phyloP scores from a whole-genome alignment of 75 land plant genomes.

The Gnetum montanum region DNA sequence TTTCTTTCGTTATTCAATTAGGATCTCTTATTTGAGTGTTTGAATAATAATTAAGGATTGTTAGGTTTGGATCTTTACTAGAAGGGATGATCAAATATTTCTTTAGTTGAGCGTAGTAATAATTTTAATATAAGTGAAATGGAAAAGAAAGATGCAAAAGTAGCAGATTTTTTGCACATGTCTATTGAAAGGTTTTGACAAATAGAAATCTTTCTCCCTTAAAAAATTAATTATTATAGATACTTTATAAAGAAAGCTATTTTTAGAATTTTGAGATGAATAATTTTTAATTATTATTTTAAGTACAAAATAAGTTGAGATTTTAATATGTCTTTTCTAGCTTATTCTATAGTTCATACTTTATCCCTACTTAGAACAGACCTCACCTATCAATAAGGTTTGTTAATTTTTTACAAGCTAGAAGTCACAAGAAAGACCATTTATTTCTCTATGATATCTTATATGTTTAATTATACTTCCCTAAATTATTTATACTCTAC shows the following conservation, averaged over 20 bases:
- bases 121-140: not conserved
- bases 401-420: not conserved
- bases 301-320: not conserved
- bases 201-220: not conserved
- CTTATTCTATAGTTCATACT: not conserved
- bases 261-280: not conserved
- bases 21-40: too few relatives aligned
- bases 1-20: too few relatives aligned
- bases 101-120: not conserved
- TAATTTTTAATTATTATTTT: not conserved
- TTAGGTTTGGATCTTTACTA: too few relatives aligned
- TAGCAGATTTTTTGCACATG: not conserved
- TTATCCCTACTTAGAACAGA: not conserved
- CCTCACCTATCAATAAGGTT: not conserved
- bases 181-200: not conserved
- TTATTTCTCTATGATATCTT: not conserved
- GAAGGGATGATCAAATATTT: not conserved
- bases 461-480: not conserved
- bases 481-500: not conserved
- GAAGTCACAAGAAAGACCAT: not conserved
- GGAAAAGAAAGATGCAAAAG: not conserved
- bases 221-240: not conserved
- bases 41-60: too few relatives aligned
- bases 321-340: not conserved
- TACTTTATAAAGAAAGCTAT: not conserved